Conservation (phyloP, 371 early-diverging fungal genomes). For the Mycotypha africana region DNA sequence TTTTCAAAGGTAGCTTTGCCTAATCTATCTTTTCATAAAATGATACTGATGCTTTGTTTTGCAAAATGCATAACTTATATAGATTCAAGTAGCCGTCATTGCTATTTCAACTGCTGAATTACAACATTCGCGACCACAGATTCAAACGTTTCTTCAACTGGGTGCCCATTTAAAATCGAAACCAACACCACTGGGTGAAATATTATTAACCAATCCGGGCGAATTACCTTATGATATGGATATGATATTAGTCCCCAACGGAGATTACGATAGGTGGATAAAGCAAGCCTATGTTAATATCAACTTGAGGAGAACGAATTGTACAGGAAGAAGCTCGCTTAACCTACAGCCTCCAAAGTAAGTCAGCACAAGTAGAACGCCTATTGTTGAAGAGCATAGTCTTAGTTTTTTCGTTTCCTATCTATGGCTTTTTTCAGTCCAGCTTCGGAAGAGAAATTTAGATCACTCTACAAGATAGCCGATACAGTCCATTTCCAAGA, state of each 20-base stretch:
- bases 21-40: too few relatives aligned
- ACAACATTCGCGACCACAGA: slow-evolving; percentile 42
- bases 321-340: slow-evolving; percentile 61
- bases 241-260: slow-evolving; percentile 57
- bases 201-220: slow-evolving; percentile 55
- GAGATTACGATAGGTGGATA: slow-evolving; percentile 55
- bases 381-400: too few relatives aligned
- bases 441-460: slow-evolving; percentile 61
- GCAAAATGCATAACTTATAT: too few relatives aligned
- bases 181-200: slow-evolving; percentile 51
- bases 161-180: slow-evolving; percentile 42
- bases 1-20: too few relatives aligned
- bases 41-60: too few relatives aligned
- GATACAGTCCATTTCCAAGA: slow-evolving; percentile 48
- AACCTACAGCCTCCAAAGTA: slow-evolving; percentile 58
- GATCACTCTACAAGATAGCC: slow-evolving; percentile 55
- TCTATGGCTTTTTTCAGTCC: slow-evolving; percentile 48
- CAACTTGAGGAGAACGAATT: slow-evolving; percentile 56
- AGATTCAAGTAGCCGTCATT: slow-evolving; percentile 53
- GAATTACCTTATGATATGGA: slow-evolving; percentile 54
- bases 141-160: slow-evolving; percentile 38
- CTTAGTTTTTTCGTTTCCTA: too few relatives aligned
- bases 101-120: slow-evolving; percentile 46
- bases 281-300: slow-evolving; percentile 57
- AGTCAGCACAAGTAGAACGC: neutral